phyloP scores from a whole-genome alignment of 163 green algal species.

The Scenedesmus sp. region DNA sequence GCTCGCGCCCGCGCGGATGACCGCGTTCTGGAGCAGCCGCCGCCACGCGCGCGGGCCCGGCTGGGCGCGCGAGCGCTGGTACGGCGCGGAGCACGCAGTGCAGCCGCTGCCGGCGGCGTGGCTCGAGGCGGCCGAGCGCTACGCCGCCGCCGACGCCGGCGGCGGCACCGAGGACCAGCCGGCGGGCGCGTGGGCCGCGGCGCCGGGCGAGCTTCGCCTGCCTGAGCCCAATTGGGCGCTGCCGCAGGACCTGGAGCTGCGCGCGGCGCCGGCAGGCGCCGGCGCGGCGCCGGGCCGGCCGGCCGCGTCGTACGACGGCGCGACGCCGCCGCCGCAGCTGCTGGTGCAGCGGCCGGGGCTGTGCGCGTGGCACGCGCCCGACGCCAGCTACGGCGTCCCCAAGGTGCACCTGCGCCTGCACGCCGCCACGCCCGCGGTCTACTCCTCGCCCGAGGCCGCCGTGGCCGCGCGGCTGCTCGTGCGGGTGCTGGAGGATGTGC shows the following conservation, averaged over 20 bases:
- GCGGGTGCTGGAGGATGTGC: slow-evolving; percentile 52
- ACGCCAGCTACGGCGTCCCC: no score
- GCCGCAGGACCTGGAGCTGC: slow-evolving; percentile 47
- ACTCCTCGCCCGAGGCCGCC: slow-evolving; percentile 43
- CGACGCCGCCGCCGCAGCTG: slow-evolving; percentile 18
- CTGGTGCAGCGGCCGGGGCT: slow-evolving; percentile 29
- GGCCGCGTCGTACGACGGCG: slow-evolving; percentile 28
- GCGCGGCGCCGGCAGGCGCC: not conserved
- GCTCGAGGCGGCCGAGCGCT: slow-evolving; percentile 1
- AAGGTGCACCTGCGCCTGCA: slow-evolving; percentile 54
- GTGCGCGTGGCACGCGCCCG: slow-evolving; percentile 47
- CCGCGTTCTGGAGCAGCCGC: slow-evolving; percentile 52
- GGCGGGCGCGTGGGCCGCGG: not conserved
- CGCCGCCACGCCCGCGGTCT: slow-evolving; percentile 50
- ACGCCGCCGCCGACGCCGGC: slow-evolving; percentile 9
- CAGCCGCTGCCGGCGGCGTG: slow-evolving; percentile 24
- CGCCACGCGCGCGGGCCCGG: not conserved
- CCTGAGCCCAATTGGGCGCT: slow-evolving; percentile 56
- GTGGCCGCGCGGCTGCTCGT: slow-evolving; percentile 51
- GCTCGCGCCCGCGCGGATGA: slow-evolving; percentile 38
- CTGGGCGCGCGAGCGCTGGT: slow-evolving; percentile 57
- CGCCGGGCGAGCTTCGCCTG: slow-evolving; percentile 43
- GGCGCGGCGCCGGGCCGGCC: no score
- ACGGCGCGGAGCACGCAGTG: slow-evolving; percentile 42
- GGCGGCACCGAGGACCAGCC: slow-evolving; percentile 18